These are phyloP conservation scores for Besnoitia besnoiti DNA, from an alignment of 169 alveolate species.

Conservation along the genomic window DNA sequence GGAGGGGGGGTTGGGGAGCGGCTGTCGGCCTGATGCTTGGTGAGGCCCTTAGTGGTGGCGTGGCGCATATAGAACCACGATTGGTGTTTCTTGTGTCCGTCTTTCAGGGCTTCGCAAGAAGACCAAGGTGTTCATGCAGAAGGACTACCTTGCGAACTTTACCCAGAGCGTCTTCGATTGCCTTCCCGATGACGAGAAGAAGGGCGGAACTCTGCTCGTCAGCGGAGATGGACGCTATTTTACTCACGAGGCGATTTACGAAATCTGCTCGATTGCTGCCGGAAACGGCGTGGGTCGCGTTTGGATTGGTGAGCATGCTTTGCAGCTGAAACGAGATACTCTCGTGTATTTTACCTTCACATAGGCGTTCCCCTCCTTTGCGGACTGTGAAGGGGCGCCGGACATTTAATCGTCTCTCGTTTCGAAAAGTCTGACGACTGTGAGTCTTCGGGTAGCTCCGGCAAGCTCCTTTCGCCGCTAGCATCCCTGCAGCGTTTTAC, in stretches of 20 bases:
- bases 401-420: too few species aligned
- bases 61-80: too few species aligned
- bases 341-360: background rate
- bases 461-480: too few species aligned
- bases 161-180: constrained; percentile 67
- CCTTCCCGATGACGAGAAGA: constrained; percentile 42
- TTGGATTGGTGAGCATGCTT: constrained; percentile 71
- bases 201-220: constrained; percentile 67
- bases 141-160: constrained; percentile 69
- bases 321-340: background rate
- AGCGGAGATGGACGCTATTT: constrained; percentile 75
- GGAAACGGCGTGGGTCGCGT: constrained; percentile 73
- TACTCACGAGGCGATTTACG: constrained; percentile 65
- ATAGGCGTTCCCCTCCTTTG: too few species aligned
- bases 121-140: constrained; percentile 68
- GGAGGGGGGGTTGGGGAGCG: too few species aligned
- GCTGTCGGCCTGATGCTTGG: too few species aligned
- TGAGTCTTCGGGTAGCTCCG: too few species aligned
- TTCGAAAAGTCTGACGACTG: too few species aligned
- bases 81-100: background rate
- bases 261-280: constrained; percentile 67
- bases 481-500: too few species aligned
- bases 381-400: too few species aligned
- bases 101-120: constrained; percentile 73
- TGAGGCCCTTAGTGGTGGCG: too few species aligned